phyloP scores from a whole-genome alignment of 2,329 filamentous ascomycete species.

The Aspergillaceae sp. region DNA sequence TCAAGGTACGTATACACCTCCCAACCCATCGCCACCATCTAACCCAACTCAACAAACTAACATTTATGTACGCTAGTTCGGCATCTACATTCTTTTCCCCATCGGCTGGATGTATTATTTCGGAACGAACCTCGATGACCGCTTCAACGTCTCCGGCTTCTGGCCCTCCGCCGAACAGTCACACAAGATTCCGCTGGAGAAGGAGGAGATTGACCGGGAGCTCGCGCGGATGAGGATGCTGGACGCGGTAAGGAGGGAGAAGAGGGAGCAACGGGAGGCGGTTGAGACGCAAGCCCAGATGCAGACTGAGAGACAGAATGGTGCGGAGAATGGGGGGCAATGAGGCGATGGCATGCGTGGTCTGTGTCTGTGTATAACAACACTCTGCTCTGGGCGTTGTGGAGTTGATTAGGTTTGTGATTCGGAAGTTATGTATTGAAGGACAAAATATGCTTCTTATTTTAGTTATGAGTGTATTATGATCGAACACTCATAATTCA shows the following conservation, averaged over 20 bases:
- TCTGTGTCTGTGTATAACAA: not conserved
- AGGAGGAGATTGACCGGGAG: conserved; percentile 63
- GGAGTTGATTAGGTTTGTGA: not conserved
- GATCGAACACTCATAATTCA: not conserved
- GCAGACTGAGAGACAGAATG: conserved; percentile 7
- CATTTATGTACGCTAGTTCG: conserved; percentile 56
- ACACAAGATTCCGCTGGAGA: conserved; percentile 45
- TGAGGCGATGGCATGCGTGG: conserved; percentile 1
- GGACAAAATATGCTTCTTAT: no score
- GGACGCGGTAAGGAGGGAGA: conserved; percentile 42
- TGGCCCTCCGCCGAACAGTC: conserved; percentile 66
- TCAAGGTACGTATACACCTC: conserved; percentile 58
- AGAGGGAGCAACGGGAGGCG: conserved; percentile 33
- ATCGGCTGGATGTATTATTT: conserved; percentile 99
- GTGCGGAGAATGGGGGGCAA: conserved; percentile 7
- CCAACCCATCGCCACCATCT: not conserved
- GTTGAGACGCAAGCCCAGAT: conserved; percentile 12
- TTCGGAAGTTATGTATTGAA: no score
- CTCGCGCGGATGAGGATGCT: conserved; percentile 56
- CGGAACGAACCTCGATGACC: conserved; percentile 90
- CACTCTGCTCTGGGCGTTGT: not conserved
- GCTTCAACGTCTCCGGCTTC: conserved; percentile 82
- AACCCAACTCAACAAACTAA: conserved; percentile 1
- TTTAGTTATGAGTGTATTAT: no score
- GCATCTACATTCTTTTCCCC: conserved; percentile 97